Evolutionary conservation across 2,329 filamentous ascomycete genomes (phyloP).

Genomic region (Cryphonectria nitschkei): DNA sequence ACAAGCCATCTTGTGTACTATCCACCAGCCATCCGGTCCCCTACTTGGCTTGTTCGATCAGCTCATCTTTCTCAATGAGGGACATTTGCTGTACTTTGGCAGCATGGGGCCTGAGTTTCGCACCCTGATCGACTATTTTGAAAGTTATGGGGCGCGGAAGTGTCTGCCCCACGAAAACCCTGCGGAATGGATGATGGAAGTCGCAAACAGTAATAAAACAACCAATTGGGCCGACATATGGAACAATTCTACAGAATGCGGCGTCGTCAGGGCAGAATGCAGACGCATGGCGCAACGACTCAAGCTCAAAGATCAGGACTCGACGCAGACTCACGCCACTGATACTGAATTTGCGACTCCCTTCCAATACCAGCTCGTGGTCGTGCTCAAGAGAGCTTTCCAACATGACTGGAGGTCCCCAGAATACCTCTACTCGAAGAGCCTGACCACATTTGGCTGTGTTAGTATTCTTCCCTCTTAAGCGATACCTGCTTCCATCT

Average conservation of each 20-base stretch:
- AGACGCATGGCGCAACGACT: slow-evolving; percentile 32
- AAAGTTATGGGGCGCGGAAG: slow-evolving; percentile 59
- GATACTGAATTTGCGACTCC: slow-evolving; percentile 75
- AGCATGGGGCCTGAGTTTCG: background rate
- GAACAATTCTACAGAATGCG: slow-evolving; percentile 38
- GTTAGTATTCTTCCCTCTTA: slow-evolving; percentile 67
- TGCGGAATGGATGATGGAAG: slow-evolving; percentile 67
- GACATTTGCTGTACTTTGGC: no score
- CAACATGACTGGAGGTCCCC: slow-evolving; percentile 92
- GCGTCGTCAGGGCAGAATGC: slow-evolving; percentile 36
- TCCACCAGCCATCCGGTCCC: no score
- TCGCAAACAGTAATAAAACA: slow-evolving; percentile 27
- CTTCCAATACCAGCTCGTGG: slow-evolving; percentile 67
- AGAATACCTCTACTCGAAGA: slow-evolving; percentile 85
- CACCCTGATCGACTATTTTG: slow-evolving; percentile 56
- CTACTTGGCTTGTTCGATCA: no score
- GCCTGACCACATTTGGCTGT: slow-evolving; percentile 62
- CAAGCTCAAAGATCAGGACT: slow-evolving; percentile 42
- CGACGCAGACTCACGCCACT: background rate
- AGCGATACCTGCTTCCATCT: slow-evolving; percentile 46
- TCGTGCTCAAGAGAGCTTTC: slow-evolving; percentile 76
- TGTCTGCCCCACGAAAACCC: slow-evolving; percentile 63
- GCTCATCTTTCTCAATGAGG: no score
- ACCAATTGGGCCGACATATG: slow-evolving; percentile 41
- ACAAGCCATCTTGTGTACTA: no score